Percentiles rank a stretch among this genome's conserved stretches.
Evolutionary conservation across 1,139 yeast genomes (phyloP).

Genomic region (Candida labiduridarum): DNA sequence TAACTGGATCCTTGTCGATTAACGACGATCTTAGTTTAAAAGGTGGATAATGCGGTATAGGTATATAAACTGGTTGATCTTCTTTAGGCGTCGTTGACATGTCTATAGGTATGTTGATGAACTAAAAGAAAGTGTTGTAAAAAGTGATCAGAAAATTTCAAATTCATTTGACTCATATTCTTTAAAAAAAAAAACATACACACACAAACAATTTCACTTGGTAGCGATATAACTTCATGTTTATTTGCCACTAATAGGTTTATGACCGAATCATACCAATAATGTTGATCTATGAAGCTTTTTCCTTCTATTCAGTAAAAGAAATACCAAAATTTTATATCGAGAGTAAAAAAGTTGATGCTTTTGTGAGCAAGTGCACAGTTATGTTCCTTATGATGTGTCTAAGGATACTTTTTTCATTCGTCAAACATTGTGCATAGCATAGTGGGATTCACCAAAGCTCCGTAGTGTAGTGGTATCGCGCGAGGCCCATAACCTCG

Average conservation of each 20-base stretch:
- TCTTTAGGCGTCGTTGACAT: neutral
- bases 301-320: no score
- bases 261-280: no score
- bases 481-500: constrained; percentile 6
- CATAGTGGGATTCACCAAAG: neutral
- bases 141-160: neutral
- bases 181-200: neutral
- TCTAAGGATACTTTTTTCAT: no score
- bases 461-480: constrained; percentile 5
- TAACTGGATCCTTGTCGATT: constrained; percentile 80
- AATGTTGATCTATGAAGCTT: no score
- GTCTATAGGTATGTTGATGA: no score
- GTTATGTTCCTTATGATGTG: no score
- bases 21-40: constrained; percentile 70
- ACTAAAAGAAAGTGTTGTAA: neutral
- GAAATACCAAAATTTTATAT: no score
- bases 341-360: no score
- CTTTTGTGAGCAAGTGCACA: no score
- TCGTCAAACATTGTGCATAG: neutral
- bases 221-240: no score
- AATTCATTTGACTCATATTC: neutral
- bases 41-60: constrained; percentile 74
- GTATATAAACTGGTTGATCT: constrained; percentile 24
- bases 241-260: no score
- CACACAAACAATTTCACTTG: no score